Conservation (phyloP, 305 asterid species). For the Fraxinus xanthoxyloides region DNA sequence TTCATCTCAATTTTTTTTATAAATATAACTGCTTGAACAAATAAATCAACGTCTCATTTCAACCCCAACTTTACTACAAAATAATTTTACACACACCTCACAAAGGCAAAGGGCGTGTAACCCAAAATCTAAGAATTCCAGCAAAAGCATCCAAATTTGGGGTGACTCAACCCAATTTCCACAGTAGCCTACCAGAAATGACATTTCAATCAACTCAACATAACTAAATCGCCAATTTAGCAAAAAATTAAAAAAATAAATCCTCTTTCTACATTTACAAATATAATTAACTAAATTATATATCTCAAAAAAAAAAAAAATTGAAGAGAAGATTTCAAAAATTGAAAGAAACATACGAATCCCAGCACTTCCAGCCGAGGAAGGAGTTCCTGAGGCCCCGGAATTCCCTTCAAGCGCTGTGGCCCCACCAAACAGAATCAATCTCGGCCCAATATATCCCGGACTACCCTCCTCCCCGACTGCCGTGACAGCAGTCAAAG, state of each 20-base stretch:
- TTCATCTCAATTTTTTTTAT: background rate
- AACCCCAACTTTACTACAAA: constrained; percentile 9
- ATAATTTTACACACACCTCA: constrained; percentile 6
- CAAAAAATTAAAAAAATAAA: background rate
- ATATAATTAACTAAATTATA: background rate
- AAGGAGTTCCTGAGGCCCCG: constrained; percentile 81
- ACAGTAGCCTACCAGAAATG: constrained; percentile 12
- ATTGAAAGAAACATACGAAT: constrained; percentile 60
- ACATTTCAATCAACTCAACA: constrained; percentile 10
- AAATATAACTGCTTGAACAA: constrained; percentile 9
- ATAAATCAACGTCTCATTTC: constrained; percentile 10
- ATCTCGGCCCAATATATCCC: constrained; percentile 82
- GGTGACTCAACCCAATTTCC: background rate
- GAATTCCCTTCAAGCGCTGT: constrained; percentile 98
- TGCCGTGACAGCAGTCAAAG: constrained; percentile 91
- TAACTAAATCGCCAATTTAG: background rate
- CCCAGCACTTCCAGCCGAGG: constrained; percentile 99
- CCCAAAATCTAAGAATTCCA: background rate
- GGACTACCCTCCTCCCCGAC: constrained; percentile 91
- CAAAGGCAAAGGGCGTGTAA: constrained; percentile 3
- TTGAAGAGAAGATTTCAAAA: background rate
- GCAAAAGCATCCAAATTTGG: constrained; percentile 1
- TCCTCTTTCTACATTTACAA: constrained; percentile 17
- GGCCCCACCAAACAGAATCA: constrained; percentile 93
- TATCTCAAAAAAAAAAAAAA: constrained; percentile 6